phyloP scores from a whole-genome alignment of 345 rosid species.

The Citrus mangshanensis region DNA sequence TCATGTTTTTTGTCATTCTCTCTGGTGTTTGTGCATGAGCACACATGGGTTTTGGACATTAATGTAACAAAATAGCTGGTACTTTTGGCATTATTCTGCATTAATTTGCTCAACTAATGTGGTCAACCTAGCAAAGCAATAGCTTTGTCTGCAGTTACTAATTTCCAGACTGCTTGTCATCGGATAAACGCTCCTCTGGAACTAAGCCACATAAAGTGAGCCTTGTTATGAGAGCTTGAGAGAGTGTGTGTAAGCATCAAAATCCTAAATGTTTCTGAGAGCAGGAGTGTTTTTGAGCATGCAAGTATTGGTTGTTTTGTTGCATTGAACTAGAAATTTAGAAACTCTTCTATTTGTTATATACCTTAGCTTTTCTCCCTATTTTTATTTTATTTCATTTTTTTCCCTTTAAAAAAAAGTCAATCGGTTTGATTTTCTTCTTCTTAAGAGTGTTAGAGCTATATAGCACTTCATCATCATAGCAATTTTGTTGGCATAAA shows the following conservation, averaged over 20 bases:
- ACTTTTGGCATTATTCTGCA: not conserved
- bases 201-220: not conserved
- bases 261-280: not conserved
- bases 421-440: not conserved
- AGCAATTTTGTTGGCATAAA: conserved; percentile 2
- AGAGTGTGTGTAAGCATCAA: not conserved
- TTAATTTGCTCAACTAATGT: not conserved
- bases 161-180: not conserved
- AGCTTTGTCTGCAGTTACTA: not conserved
- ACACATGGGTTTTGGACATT: not conserved
- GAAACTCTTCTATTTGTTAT: too few species aligned
- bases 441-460: not conserved
- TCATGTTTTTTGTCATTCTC: not conserved
- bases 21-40: not conserved
- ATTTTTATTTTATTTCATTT: too few species aligned
- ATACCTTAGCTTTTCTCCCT: not conserved
- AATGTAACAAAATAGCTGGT: not conserved
- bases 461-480: not conserved
- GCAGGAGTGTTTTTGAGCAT: not conserved
- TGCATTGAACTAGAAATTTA: not conserved
- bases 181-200: not conserved
- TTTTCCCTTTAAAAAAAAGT: not conserved
- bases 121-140: not conserved
- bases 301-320: not conserved
- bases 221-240: not conserved